Evolutionary conservation across 139 green algal species (phyloP).

Genomic region (Dunaliella primolecta): DNA sequence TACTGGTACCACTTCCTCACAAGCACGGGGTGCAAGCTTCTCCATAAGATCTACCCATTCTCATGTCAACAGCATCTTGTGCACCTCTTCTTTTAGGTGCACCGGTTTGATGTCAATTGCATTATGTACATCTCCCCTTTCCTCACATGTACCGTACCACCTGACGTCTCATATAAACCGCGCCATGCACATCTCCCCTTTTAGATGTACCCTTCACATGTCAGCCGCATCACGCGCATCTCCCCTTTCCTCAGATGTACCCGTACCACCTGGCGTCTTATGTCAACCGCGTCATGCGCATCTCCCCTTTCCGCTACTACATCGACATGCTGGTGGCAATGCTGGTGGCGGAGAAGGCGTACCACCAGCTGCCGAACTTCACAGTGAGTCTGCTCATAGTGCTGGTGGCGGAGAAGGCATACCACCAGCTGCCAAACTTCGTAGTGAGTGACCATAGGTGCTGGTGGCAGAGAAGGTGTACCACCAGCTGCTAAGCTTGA

Average conservation of each 20-base stretch:
- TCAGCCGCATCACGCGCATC: no score
- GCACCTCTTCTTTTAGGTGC: no score
- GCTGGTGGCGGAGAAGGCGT: slow-evolving; percentile 81
- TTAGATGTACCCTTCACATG: no score
- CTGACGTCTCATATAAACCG: no score
- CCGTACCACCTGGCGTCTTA: slow-evolving; percentile 89
- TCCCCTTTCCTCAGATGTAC: slow-evolving; percentile 73
- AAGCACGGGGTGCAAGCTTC: no score
- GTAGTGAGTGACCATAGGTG: slow-evolving; percentile 70
- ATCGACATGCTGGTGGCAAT: slow-evolving; percentile 53
- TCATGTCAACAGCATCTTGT: no score
- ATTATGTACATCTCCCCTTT: no score
- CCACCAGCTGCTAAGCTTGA: slow-evolving; percentile 93
- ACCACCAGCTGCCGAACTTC: slow-evolving; percentile 95
- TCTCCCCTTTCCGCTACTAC: slow-evolving; percentile 90
- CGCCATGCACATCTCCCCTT: no score
- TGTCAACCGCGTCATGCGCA: slow-evolving; percentile 76
- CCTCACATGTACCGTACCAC: slow-evolving; percentile 87
- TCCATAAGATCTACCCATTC: no score
- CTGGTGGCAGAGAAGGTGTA: slow-evolving; percentile 86
- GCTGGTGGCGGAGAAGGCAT: slow-evolving; percentile 81
- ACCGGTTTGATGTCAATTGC: no score
- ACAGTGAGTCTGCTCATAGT: slow-evolving; percentile 66
- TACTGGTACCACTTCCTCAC: no score
- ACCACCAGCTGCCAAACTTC: slow-evolving; percentile 95